Evolutionary conservation across 495 filamentous ascomycete species (phyloP).

Genomic region (Cryomyces antarcticus): DNA sequence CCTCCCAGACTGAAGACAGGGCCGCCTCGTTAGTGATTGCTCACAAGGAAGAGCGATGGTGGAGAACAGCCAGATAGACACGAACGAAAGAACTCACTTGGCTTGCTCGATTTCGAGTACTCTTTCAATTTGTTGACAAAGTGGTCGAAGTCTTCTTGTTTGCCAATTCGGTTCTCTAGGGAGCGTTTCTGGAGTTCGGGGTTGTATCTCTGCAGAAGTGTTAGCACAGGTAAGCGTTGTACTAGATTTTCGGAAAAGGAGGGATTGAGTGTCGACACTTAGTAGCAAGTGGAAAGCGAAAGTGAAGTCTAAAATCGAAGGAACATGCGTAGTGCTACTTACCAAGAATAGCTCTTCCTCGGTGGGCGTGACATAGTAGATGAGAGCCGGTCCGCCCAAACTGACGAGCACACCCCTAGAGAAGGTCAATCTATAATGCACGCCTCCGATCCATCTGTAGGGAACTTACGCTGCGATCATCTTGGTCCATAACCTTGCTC

Average conservation of each 20-base stretch:
- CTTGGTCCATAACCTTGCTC: conserved; percentile 31
- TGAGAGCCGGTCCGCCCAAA: conserved; percentile 69
- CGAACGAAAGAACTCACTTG: conserved; percentile 30
- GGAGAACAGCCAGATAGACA: background rate
- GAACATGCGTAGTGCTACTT: conserved; percentile 1
- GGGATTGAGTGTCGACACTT: no score
- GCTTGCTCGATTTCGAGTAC: conserved; percentile 77
- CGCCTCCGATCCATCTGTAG: background rate
- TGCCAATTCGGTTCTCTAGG: conserved; percentile 48
- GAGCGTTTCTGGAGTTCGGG: conserved; percentile 76
- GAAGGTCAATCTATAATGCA: background rate
- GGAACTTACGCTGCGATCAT: conserved; percentile 29
- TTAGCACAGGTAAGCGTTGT: background rate
- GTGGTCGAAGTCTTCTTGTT: conserved; percentile 68
- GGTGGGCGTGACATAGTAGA: conserved; percentile 60
- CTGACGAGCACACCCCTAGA: conserved; percentile 43
- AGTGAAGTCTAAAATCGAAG: background rate
- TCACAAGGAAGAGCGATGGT: background rate
- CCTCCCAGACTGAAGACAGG: background rate
- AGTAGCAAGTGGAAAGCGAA: background rate
- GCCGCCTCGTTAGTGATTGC: no score
- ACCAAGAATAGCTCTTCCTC: conserved; percentile 77
- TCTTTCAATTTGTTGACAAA: conserved; percentile 69
- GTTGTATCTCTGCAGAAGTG: conserved; percentile 50
- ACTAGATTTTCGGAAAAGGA: background rate